phyloP scores from a whole-genome alignment of 1,284 basidiomycete genomes.

The Somion occarium region DNA sequence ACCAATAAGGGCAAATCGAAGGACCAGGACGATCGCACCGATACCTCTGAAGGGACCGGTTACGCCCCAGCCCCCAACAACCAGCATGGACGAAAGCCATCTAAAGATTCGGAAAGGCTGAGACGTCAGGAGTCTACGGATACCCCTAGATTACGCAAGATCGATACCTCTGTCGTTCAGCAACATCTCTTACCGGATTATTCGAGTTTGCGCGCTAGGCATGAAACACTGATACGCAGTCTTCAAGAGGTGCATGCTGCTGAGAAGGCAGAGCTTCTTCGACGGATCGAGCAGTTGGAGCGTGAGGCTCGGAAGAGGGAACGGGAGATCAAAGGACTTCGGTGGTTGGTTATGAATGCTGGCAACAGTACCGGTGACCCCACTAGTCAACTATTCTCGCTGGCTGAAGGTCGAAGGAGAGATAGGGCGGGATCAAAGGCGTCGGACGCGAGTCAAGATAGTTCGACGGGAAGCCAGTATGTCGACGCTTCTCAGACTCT shows the following conservation, averaged over 20 bases:
- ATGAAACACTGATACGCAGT: slow-evolving; percentile 17
- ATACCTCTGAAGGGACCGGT: neutral
- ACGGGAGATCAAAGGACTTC: slow-evolving; percentile 43
- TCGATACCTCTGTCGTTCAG: neutral
- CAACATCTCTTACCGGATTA: neutral
- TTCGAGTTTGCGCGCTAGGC: neutral
- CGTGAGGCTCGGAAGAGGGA: slow-evolving; percentile 36
- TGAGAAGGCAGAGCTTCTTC: slow-evolving; percentile 36
- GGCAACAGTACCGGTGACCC: slow-evolving; percentile 16
- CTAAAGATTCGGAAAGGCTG: neutral
- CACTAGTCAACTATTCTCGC: neutral
- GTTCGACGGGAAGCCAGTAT: neutral
- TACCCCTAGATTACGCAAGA: neutral
- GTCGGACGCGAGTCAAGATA: slow-evolving; percentile 7
- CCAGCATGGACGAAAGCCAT: neutral
- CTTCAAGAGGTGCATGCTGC: slow-evolving; percentile 38
- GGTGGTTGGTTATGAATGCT: slow-evolving; percentile 42
- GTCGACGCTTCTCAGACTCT: neutral
- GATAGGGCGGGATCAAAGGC: slow-evolving; percentile 14
- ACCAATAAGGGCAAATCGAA: neutral
- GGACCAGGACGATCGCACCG: neutral
- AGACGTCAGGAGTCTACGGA: neutral
- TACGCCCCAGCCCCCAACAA: neutral
- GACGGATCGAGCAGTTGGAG: slow-evolving; percentile 39
- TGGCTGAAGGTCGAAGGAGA: neutral